Percentiles rank a stretch among this genome's conserved stretches.
phyloP scores from a whole-genome alignment of 2,329 filamentous ascomycete species.

The Ambrosiella cleistominuta region DNA sequence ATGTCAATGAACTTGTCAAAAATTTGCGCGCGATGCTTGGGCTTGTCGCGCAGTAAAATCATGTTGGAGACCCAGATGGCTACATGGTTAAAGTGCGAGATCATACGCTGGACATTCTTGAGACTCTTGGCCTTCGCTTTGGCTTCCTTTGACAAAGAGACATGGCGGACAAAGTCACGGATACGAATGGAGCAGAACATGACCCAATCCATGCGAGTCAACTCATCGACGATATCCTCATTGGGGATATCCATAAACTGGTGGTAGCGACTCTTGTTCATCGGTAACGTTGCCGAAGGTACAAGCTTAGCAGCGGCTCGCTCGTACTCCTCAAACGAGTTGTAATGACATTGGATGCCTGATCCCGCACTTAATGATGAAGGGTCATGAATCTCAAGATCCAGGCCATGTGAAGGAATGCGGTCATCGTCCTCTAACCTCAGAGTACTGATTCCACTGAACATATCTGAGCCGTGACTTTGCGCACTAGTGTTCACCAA shows the following conservation, averaged over 20 bases:
- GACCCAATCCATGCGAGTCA: conserved; percentile 93
- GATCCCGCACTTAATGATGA: conserved; percentile 7
- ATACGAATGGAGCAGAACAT: conserved; percentile 93
- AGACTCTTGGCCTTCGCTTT: conserved; percentile 62
- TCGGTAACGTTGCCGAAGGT: conserved; percentile 47
- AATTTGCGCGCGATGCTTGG: conserved; percentile 81
- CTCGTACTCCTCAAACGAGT: conserved; percentile 63
- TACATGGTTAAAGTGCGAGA: conserved; percentile 76
- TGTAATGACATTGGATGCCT: conserved; percentile 27
- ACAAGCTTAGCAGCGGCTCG: conserved; percentile 56
- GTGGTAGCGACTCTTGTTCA: conserved; percentile 78
- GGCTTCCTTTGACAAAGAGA: conserved; percentile 53
- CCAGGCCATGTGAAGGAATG: conserved; percentile 14
- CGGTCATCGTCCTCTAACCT: conserved; percentile 28
- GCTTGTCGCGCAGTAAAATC: conserved; percentile 79
- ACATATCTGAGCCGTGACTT: conserved; percentile 20
- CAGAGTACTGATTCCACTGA: conserved; percentile 28
- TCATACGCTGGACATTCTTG: conserved; percentile 84
- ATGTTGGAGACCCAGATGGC: conserved; percentile 70
- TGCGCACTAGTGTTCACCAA: conserved; percentile 15
- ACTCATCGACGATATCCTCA: conserved; percentile 72
- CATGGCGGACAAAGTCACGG: conserved; percentile 81
- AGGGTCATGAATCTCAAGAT: conserved; percentile 11
- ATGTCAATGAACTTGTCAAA: conserved; percentile 93
- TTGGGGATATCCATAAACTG: conserved; percentile 75